phyloP scores from a whole-genome alignment of 2,329 filamentous ascomycete genomes.

The Pestalotiopsis sp. region DNA sequence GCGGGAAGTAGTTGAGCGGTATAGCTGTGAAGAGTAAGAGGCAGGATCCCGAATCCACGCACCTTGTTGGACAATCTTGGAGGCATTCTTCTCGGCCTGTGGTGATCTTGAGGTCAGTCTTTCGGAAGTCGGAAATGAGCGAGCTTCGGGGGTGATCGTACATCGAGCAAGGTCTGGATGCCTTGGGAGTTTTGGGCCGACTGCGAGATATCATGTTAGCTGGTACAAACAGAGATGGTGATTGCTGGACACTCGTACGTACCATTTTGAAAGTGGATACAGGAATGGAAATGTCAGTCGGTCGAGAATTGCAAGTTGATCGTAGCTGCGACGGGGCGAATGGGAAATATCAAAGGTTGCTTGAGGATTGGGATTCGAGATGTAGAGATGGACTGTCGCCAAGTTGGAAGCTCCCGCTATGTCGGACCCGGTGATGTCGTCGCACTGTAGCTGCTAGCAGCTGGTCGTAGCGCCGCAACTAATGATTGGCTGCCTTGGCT shows the following conservation, averaged over 20 bases:
- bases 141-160: constrained; percentile 50
- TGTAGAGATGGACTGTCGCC: not conserved
- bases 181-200: constrained; percentile 98
- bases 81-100: constrained; percentile 95
- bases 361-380: not conserved
- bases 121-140: not conserved
- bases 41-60: constrained; percentile 28
- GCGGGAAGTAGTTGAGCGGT: not conserved
- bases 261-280: not conserved
- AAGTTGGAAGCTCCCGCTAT: constrained; percentile 7
- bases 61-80: constrained; percentile 99
- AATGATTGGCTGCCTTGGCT: not conserved
- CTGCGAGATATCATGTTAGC: constrained; percentile 47
- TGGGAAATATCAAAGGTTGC: not conserved
- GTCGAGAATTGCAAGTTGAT: not conserved
- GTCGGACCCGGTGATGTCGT: constrained; percentile 4
- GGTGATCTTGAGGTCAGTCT: not conserved
- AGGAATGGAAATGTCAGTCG: not conserved
- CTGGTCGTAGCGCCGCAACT: not conserved
- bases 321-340: not conserved
- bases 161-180: constrained; percentile 98
- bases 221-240: not conserved
- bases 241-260: not conserved
- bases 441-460: constrained; percentile 1
- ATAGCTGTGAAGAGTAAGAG: not conserved